Conservation (phyloP, 139 green algal genomes). For the Picochlorum sp. region DNA sequence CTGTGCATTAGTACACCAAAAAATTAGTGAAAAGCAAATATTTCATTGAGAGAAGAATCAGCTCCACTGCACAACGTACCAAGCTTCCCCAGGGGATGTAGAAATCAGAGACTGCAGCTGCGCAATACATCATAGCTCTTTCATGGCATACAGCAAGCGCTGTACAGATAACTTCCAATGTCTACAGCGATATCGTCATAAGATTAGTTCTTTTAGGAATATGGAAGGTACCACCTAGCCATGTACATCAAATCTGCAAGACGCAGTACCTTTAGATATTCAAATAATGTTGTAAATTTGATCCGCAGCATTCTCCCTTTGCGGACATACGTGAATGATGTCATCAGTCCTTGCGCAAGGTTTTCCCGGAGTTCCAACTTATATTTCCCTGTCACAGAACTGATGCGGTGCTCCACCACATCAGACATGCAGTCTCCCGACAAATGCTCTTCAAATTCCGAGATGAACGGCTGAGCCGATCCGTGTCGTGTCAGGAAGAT, state of each 20-base stretch:
- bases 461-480: conserved; percentile 79
- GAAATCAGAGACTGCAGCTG: conserved; percentile 96
- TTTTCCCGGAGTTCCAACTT: conserved; percentile 5
- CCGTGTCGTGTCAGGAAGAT: conserved; percentile 78
- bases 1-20: not conserved
- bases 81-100: conserved; percentile 86
- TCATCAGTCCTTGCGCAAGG: not conserved
- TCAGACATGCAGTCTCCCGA: conserved; percentile 28
- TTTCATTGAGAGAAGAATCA: not conserved
- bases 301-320: conserved; percentile 54
- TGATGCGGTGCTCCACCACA: conserved; percentile 18
- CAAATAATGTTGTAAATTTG: conserved; percentile 87
- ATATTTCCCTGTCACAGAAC: conserved; percentile 12
- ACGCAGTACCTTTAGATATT: conserved; percentile 67
- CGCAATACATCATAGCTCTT: conserved; percentile 81
- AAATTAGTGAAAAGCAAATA: not conserved
- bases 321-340: not conserved
- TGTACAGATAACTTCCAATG: conserved; percentile 46
- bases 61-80: conserved; percentile 20
- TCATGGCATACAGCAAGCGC: conserved; percentile 34
- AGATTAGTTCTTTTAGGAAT: no score
- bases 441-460: conserved; percentile 37
- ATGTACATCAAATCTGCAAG: no score
- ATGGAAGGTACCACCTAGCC: no score
- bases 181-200: conserved; percentile 3